Conservation (phyloP, 169 alveolate species). For the Plasmodium blacklocki region DNA sequence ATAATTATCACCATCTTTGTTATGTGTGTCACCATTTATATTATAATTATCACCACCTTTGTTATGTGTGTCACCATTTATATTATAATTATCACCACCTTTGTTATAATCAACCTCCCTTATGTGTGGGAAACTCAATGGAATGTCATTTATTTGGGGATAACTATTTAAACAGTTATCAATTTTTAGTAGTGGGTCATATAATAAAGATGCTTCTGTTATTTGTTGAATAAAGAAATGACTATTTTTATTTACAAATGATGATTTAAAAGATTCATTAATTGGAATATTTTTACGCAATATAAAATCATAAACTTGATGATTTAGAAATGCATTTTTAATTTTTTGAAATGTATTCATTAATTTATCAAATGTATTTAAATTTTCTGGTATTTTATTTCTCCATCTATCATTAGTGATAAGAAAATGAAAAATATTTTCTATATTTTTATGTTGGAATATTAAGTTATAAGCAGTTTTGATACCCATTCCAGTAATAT, state of each 20-base stretch:
- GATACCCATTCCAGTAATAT: slow-evolving; percentile 87
- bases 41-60: too few species aligned
- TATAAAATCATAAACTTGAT: slow-evolving; percentile 82
- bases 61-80: too few species aligned
- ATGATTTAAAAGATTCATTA: slow-evolving; percentile 40
- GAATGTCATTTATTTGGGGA: background rate
- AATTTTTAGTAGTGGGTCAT: background rate
- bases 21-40: too few species aligned
- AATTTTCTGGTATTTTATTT: slow-evolving; percentile 81
- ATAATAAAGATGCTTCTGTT: slow-evolving; percentile 13
- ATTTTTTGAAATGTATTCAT: slow-evolving; percentile 77
- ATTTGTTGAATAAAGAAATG: slow-evolving; percentile 16
- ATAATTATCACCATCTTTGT: too few species aligned
- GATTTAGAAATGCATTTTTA: slow-evolving; percentile 81
- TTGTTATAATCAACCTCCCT: too few species aligned
- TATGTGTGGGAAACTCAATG: background rate
- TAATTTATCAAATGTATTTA: slow-evolving; percentile 76
- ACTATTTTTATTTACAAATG: slow-evolving; percentile 11
- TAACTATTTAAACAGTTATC: slow-evolving; percentile 27
- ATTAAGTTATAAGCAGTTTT: slow-evolving; percentile 82
- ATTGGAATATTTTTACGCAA: slow-evolving; percentile 32
- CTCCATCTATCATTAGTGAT: slow-evolving; percentile 78
- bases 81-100: too few species aligned
- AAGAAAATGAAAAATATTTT: slow-evolving; percentile 69
- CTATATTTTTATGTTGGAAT: slow-evolving; percentile 76